Base-by-base conservation (phyloP, 2,329 filamentous ascomycete genomes). In the Cercospora berteroae region DNA sequence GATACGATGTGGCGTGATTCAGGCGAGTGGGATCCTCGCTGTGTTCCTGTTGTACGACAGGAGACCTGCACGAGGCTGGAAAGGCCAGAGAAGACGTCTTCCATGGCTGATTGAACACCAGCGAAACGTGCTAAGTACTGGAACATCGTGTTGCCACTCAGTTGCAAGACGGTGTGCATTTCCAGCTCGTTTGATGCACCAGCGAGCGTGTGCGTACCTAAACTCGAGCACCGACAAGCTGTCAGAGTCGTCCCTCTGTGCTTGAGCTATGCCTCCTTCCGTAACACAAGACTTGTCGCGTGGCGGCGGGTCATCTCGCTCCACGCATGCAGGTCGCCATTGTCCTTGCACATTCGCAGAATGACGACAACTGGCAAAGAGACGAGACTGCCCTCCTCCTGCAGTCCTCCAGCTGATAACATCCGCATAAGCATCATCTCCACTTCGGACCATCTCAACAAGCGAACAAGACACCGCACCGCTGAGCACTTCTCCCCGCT, bases 41-140 rank as follows among this genome's bases (percentile, higher is more conserved):
- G 55, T 29, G 39, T 33, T 50, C n/a, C 65, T 67, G 65, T 52
- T 57, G 65, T 67, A 57, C 36, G 23, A 67, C 65, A 23, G 33
- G 27, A 39, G 52, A 60, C 55, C 61, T 67, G 65, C 65, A 59
- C 60, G 56, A 64, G 48, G 65, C 65, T 67, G 56, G 48, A 60
- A 64, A 27, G 25, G 44, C 42, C 23, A 42, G 61, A 44, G 29
- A 36, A 23, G 33, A 31, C 61, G 42, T 23, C 20, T n/a, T 27
- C n/a, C 20, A 39, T 29, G 57, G 56, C 44, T 44, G 64, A 25
- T 10, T 60, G 39, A 27, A 44, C 48, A 31, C 20, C 50, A 39
- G 39, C 25, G 27, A 60, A 65, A 65, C 63, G 63, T 55, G 63
- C 50, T n/a, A 16, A 59, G 27, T 23, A 12, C 18, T 12, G 44